phyloP scores from a whole-genome alignment of 805 yeast genomes.

The Ogataea saltuana region DNA sequence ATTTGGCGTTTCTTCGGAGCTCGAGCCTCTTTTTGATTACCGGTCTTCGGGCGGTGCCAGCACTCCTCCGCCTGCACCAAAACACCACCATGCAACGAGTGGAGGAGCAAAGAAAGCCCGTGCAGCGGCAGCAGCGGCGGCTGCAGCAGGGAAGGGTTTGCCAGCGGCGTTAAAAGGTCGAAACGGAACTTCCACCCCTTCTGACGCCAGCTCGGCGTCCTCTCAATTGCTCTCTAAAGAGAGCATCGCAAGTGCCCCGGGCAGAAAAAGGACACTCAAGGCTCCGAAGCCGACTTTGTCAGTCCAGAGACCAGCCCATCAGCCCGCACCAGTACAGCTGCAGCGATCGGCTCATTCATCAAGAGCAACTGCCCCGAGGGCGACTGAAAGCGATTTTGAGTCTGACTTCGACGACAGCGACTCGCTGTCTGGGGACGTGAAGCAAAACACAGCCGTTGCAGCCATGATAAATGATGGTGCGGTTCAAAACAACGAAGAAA shows the following conservation, averaged over 20 bases:
- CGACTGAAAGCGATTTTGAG: slow-evolving; percentile 14
- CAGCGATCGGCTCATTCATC: slow-evolving; percentile 5
- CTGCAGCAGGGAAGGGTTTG: slow-evolving; percentile 1
- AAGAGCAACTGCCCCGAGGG: slow-evolving; percentile 1
- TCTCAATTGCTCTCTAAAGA: no score
- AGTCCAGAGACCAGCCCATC: slow-evolving; percentile 1
- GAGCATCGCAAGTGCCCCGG: background rate
- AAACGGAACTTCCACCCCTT: slow-evolving; percentile 1
- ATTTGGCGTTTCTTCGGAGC: slow-evolving; percentile 60
- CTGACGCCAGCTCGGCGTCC: slow-evolving; percentile 1
- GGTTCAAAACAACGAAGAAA: slow-evolving; percentile 2
- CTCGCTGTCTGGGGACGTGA: slow-evolving; percentile 17
- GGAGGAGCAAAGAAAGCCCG: slow-evolving; percentile 36
- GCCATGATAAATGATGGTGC: background rate
- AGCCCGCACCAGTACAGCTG: background rate
- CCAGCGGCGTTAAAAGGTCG: background rate
- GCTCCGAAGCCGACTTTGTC: slow-evolving; percentile 13
- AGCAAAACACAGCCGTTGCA: slow-evolving; percentile 11
- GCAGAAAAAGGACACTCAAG: slow-evolving; percentile 18
- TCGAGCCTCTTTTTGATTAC: slow-evolving; percentile 68
- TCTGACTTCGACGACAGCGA: slow-evolving; percentile 22
- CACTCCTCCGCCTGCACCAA: slow-evolving; percentile 62
- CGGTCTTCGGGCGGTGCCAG: slow-evolving; percentile 48
- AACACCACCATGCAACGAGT: slow-evolving; percentile 65
- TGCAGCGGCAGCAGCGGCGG: slow-evolving; percentile 19